A percentile compares a stretch with the other conserved stretches of the same genome.
These are phyloP conservation scores for Wickerhamiella nectarea DNA, from an alignment of 805 yeast genomes.

Conservation along the genomic window DNA sequence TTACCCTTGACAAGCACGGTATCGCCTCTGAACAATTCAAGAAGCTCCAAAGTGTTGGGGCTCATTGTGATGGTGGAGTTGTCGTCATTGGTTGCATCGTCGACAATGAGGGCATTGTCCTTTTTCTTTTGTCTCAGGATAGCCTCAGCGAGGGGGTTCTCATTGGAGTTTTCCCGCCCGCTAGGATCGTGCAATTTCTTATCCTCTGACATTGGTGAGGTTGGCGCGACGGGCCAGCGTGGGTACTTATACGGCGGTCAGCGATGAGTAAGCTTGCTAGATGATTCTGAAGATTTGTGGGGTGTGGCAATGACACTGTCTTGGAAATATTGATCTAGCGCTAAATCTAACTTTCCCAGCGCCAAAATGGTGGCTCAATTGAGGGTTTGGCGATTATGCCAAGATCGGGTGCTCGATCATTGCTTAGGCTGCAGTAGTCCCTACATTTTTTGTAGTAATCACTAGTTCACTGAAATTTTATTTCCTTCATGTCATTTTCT, in stretches of 20 bases:
- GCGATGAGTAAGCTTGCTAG: neutral
- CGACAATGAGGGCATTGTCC: conserved; percentile 87
- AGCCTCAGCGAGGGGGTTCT: conserved; percentile 83
- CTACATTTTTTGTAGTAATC: neutral
- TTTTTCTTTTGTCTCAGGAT: conserved; percentile 83
- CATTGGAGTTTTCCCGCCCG: conserved; percentile 24
- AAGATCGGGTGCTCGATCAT: no score
- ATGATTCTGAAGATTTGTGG: neutral
- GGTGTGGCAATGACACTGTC: no score
- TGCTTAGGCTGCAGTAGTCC: neutral
- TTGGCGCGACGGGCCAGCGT: neutral
- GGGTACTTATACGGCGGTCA: neutral
- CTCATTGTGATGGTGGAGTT: conserved; percentile 90
- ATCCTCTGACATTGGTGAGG: conserved; percentile 5
- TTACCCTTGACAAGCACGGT: conserved; percentile 95
- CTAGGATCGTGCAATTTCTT: conserved; percentile 11
- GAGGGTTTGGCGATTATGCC: no score
- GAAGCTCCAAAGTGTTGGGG: conserved; percentile 84
- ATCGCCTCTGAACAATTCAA: conserved; percentile 94
- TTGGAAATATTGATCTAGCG: no score
- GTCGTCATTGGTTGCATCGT: conserved; percentile 94
- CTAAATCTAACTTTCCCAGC: no score
- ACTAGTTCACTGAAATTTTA: neutral
- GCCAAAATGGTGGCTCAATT: no score
- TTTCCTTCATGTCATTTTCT: conserved; percentile 32